phyloP scores from a whole-genome alignment of 78 protist species.

The Planoprotostelium fungivorum region DNA sequence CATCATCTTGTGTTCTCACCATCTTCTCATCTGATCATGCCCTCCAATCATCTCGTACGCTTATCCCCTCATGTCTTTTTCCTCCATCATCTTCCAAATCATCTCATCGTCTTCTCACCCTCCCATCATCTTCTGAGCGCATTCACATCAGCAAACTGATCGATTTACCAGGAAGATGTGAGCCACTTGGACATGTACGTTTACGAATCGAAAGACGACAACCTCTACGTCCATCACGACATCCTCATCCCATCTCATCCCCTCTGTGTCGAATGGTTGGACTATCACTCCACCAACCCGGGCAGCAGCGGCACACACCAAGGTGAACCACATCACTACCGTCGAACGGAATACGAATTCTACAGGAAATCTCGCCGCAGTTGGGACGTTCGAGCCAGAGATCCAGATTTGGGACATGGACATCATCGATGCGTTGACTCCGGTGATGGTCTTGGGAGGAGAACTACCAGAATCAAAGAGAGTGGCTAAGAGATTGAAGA shows the following conservation, averaged over 20 bases:
- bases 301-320: background rate
- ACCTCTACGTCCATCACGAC: slow-evolving; percentile 85
- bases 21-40: too few relatives aligned
- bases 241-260: slow-evolving; percentile 68
- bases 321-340: background rate
- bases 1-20: too few relatives aligned
- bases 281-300: slow-evolving; percentile 16
- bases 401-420: slow-evolving; percentile 88
- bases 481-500: background rate
- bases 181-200: slow-evolving; percentile 63
- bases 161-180: slow-evolving; percentile 49
- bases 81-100: background rate
- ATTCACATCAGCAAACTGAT: too few relatives aligned
- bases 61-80: too few relatives aligned
- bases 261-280: slow-evolving; percentile 75
- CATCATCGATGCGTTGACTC: slow-evolving; percentile 58
- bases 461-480: background rate
- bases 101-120: background rate
- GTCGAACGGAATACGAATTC: too few relatives aligned
- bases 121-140: too few relatives aligned
- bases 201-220: slow-evolving; percentile 68
- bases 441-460: slow-evolving; percentile 74
- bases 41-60: too few relatives aligned
- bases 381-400: slow-evolving; percentile 79
- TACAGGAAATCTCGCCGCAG: slow-evolving; percentile 72